Conservation (phyloP, 768 basidiomycete species). For the Russula foetens region DNA sequence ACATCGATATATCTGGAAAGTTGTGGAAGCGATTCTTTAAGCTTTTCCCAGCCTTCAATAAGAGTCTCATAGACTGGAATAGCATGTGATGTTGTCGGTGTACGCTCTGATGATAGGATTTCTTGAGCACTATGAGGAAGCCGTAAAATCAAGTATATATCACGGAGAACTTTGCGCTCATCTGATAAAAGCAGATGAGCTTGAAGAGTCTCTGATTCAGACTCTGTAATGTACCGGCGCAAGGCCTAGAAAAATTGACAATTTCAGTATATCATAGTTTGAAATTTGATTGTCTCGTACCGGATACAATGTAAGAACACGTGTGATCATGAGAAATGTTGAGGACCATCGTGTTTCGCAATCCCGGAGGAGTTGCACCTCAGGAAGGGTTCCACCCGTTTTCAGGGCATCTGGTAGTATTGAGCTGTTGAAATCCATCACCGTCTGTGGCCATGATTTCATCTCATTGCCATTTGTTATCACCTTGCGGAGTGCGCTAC, state of each 20-base stretch:
- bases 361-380: not conserved
- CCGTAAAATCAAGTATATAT: not conserved
- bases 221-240: not conserved
- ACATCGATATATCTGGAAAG: not conserved
- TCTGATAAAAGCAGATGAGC: not conserved
- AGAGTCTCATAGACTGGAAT: not conserved
- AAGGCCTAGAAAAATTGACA: not conserved
- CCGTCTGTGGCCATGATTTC: not conserved
- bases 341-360: not conserved
- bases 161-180: not conserved
- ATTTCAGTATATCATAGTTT: not conserved
- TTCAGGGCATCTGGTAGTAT: not conserved
- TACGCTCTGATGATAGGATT: not conserved
- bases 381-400: not conserved
- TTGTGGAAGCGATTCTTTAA: not conserved
- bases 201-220: not conserved
- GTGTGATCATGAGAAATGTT: not conserved
- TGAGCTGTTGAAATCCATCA: not conserved
- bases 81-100: not conserved
- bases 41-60: not conserved
- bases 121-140: not conserved
- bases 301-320: not conserved
- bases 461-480: not conserved
- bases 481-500: not conserved
- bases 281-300: not conserved